A percentile compares a stretch with the other conserved stretches of the same genome.
Evolutionary conservation across 2,329 filamentous ascomycete genomes (phyloP).

Genomic region (Fusarium transvaalense): DNA sequence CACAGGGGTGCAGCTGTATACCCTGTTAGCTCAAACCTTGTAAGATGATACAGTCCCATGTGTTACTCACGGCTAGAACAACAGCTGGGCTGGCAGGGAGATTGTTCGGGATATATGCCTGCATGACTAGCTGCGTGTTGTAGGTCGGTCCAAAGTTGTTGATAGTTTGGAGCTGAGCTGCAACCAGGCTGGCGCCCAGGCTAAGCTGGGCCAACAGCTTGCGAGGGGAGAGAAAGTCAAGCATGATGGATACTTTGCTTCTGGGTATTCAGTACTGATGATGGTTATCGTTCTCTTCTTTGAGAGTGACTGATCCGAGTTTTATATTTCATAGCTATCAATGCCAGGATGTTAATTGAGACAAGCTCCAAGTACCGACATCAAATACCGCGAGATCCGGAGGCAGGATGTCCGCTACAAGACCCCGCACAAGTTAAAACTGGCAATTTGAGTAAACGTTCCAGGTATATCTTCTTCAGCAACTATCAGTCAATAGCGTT

Average conservation of each 20-base stretch:
- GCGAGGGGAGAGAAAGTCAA: constrained; percentile 4
- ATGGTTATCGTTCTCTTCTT: background rate
- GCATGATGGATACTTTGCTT: background rate
- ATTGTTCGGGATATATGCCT: constrained; percentile 10
- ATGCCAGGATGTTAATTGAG: background rate
- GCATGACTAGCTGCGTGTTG: constrained; percentile 4
- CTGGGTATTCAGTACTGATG: rapidly evolving
- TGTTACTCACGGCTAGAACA: constrained; percentile 2
- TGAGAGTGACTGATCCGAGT: background rate
- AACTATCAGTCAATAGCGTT: background rate
- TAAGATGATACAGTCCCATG: rapidly evolving
- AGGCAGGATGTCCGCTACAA: background rate
- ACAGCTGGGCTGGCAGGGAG: constrained; percentile 10
- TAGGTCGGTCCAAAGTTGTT: constrained; percentile 18
- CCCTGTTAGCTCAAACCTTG: background rate
- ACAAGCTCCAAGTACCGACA: constrained; percentile 10
- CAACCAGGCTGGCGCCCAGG: constrained; percentile 12
- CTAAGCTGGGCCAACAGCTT: constrained; percentile 18
- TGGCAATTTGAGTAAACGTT: background rate
- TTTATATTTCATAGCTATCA: background rate
- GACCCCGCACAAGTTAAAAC: background rate
- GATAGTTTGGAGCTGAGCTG: constrained; percentile 27
- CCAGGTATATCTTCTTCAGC: background rate
- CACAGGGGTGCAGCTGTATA: constrained; percentile 53
- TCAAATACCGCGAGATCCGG: constrained; percentile 10